Percentiles rank a stretch among this genome's conserved stretches.
Evolutionary conservation across 305 asterid genomes (phyloP).

Genomic region (Withania somnifera): DNA sequence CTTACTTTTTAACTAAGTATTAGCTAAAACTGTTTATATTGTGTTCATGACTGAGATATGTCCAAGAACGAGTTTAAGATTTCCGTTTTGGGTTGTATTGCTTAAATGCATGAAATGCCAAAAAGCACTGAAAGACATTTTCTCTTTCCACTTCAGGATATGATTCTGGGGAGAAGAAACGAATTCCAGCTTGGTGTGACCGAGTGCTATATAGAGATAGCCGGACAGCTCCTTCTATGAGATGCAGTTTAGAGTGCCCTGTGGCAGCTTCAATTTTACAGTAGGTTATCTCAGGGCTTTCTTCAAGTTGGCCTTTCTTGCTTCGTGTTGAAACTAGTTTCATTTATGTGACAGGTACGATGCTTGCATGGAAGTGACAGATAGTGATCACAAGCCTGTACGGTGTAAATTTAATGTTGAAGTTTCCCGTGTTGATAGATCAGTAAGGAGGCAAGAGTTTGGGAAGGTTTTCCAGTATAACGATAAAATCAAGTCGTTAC

Average conservation of each 20-base stretch:
- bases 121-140: background rate
- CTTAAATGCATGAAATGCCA: background rate
- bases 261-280: conserved; percentile 64
- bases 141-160: conserved; percentile 37
- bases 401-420: conserved; percentile 71
- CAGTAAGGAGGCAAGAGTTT: conserved; percentile 62
- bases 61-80: background rate
- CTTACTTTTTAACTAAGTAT: background rate
- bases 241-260: conserved; percentile 75
- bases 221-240: conserved; percentile 32
- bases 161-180: conserved; percentile 93
- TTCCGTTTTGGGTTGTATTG: background rate
- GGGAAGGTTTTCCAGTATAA: conserved; percentile 54
- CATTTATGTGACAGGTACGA: conserved; percentile 39
- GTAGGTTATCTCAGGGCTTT: conserved; percentile 30
- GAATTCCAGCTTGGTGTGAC: conserved; percentile 97
- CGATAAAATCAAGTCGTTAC: conserved; percentile 26
- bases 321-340: background rate
- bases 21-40: background rate
- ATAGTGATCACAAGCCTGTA: conserved; percentile 92
- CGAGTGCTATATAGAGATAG: conserved; percentile 73
- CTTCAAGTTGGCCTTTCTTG: background rate
- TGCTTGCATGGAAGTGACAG: conserved; percentile 87
- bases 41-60: background rate
- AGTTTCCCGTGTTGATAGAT: conserved; percentile 68